Evolutionary conservation across 495 filamentous ascomycete species (phyloP).

Genomic region (Trichoderma erinaceum): DNA sequence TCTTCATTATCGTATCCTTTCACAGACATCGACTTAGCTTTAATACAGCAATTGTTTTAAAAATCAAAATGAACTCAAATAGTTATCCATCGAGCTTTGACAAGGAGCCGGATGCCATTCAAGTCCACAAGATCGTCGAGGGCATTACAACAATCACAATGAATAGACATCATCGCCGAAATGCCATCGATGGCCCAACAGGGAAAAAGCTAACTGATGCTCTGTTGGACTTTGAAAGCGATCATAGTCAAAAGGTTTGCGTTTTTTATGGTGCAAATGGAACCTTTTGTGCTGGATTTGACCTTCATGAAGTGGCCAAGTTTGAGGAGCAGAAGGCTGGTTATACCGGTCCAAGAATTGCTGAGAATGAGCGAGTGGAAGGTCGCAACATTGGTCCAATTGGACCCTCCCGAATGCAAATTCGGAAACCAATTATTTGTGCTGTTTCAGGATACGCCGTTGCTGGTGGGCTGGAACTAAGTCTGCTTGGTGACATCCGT

Average conservation of each 20-base stretch:
- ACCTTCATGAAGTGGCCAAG: constrained; percentile 36
- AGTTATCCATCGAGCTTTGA: no score
- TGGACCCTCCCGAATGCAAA: constrained; percentile 38
- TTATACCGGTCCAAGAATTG: constrained; percentile 19
- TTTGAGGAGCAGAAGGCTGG: constrained; percentile 14
- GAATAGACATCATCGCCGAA: constrained; percentile 35
- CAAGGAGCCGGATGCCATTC: neutral
- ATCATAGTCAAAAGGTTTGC: constrained; percentile 42
- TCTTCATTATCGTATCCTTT: no score
- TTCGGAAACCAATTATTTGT: constrained; percentile 35
- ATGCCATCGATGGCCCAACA: constrained; percentile 34
- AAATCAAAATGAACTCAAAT: no score
- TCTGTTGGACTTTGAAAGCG: constrained; percentile 38
- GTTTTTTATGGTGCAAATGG: constrained; percentile 27
- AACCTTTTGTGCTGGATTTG: constrained; percentile 43
- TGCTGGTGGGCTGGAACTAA: constrained; percentile 44
- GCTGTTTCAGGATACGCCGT: constrained; percentile 44
- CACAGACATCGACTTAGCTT: no score
- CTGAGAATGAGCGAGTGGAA: constrained; percentile 15
- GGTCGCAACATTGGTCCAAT: constrained; percentile 27
- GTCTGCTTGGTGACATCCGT: constrained; percentile 41
- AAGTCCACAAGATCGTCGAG: neutral
- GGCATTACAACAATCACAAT: constrained; percentile 42
- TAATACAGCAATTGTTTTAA: no score
- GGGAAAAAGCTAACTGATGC: constrained; percentile 35